A percentile compares a stretch with the other conserved stretches of the same genome.
Conservation (phyloP, 2,329 filamentous ascomycete species). For the Fusarium hostae region DNA sequence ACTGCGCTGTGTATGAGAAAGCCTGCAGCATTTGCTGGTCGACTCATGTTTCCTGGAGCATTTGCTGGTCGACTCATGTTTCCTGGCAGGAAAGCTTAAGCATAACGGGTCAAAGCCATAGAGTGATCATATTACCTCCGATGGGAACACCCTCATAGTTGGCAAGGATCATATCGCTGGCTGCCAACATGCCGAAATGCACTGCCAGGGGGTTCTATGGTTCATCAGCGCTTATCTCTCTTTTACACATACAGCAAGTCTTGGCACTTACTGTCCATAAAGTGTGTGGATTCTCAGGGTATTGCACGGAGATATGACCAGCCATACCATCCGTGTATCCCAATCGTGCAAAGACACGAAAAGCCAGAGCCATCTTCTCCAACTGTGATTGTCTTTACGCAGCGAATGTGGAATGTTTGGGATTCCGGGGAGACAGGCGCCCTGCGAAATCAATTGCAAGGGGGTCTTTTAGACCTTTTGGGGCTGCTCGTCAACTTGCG, state of each 20-base stretch:
- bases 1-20: conserved; percentile 74
- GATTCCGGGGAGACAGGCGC: neutral
- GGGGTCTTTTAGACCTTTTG: neutral
- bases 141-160: conserved; percentile 36
- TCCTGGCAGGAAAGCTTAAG: neutral
- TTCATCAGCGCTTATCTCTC: neutral
- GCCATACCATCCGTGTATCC: neutral
- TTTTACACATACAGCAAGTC: neutral
- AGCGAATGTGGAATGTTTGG: neutral
- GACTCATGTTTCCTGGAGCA: conserved; percentile 45
- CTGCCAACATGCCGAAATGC: neutral
- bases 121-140: conserved; percentile 53
- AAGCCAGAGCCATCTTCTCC: neutral
- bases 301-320: neutral
- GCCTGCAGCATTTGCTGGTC: conserved; percentile 65
- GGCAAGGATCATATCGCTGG: conserved; percentile 71
- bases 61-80: conserved; percentile 51
- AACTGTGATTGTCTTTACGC: neutral
- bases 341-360: neutral
- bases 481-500: neutral
- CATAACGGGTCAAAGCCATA: neutral
- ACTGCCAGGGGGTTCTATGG: neutral
- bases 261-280: neutral
- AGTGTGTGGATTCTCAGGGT: neutral
- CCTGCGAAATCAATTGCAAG: neutral